Conservation (phyloP, 441 rosid genomes). For the Erodium trifolium region DNA sequence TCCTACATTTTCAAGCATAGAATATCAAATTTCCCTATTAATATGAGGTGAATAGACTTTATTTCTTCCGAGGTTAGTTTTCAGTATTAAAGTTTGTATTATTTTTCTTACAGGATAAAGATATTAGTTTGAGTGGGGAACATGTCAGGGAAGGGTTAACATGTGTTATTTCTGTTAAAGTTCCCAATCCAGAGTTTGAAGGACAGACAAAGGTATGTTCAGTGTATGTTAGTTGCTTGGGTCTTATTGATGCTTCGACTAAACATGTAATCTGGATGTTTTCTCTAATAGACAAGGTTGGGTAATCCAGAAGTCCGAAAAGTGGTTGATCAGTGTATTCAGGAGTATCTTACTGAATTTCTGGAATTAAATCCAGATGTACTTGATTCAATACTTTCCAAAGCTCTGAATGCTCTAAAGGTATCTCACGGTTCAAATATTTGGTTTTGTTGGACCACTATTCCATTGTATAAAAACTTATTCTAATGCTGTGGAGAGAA, state of each 20-base stretch:
- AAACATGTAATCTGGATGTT: not conserved
- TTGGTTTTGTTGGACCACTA: constrained; percentile 1
- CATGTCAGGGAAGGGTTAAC: constrained; percentile 98
- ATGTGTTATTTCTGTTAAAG: constrained; percentile 86
- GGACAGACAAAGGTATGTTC: constrained; percentile 94
- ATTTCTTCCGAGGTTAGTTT: not conserved
- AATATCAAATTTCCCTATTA: too few relatives aligned
- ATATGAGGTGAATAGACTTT: not conserved
- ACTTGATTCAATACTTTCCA: constrained; percentile 79
- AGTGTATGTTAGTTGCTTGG: not conserved
- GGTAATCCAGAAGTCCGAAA: constrained; percentile 98
- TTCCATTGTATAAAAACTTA: constrained; percentile 1
- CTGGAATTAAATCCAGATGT: constrained; percentile 96
- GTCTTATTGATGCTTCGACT: not conserved
- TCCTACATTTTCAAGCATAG: too few relatives aligned
- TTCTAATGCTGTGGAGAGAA: not conserved
- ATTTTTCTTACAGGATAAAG: constrained; percentile 62
- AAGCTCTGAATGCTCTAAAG: constrained; percentile 93
- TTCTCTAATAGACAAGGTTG: constrained; percentile 67
- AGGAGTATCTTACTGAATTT: constrained; percentile 88
- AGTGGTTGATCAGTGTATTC: constrained; percentile 87
- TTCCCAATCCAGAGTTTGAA: constrained; percentile 97
- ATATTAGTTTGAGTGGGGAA: constrained; percentile 85
- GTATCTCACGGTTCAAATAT: constrained; percentile 27
- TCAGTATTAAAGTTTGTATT: constrained; percentile 14